A percentile compares a stretch with the other conserved stretches of the same genome.
Evolutionary conservation across 768 basidiomycete species (phyloP).

Genomic region (Pholiota microspora): DNA sequence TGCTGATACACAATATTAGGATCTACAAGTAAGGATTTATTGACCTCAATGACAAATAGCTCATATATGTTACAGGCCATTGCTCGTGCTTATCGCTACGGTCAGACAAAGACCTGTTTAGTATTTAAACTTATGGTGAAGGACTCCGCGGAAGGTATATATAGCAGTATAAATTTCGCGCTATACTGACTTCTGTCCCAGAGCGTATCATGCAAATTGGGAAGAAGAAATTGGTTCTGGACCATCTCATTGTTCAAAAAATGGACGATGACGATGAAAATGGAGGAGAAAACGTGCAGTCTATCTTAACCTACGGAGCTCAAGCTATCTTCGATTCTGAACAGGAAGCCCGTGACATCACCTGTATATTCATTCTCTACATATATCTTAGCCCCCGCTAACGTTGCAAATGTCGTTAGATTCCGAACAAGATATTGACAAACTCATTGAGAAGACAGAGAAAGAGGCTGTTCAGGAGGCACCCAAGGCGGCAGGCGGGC

Average conservation of each 20-base stretch:
- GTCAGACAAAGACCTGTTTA: slow-evolving; percentile 90
- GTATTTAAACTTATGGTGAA: slow-evolving; percentile 98
- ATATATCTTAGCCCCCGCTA: not conserved
- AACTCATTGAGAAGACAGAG: slow-evolving; percentile 84
- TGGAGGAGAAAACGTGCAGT: slow-evolving; percentile 76
- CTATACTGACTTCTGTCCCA: slow-evolving; percentile 28
- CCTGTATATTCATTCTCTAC: slow-evolving; percentile 43
- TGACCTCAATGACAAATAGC: not conserved
- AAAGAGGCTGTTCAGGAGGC: slow-evolving; percentile 60
- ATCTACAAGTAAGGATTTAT: slow-evolving; percentile 71
- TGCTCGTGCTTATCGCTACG: slow-evolving; percentile 90
- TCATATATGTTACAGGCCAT: slow-evolving; percentile 63
- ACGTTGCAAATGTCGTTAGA: slow-evolving; percentile 39
- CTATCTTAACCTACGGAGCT: slow-evolving; percentile 88
- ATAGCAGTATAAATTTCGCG: not conserved
- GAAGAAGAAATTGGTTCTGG: slow-evolving; percentile 93
- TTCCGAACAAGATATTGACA: slow-evolving; percentile 78
- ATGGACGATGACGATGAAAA: slow-evolving; percentile 85
- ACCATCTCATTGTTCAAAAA: slow-evolving; percentile 94
- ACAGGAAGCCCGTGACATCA: slow-evolving; percentile 60
- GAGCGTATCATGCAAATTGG: slow-evolving; percentile 90
- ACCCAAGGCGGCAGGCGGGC: slow-evolving; percentile 42
- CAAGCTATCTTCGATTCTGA: slow-evolving; percentile 77
- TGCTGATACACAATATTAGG: slow-evolving; percentile 36
- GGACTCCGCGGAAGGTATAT: slow-evolving; percentile 82